Evolutionary conservation across 495 filamentous ascomycete genomes (phyloP), one percentile per base, ranked within the genome.

Genomic region (Podospora bellae-mahoneyi): DNA sequence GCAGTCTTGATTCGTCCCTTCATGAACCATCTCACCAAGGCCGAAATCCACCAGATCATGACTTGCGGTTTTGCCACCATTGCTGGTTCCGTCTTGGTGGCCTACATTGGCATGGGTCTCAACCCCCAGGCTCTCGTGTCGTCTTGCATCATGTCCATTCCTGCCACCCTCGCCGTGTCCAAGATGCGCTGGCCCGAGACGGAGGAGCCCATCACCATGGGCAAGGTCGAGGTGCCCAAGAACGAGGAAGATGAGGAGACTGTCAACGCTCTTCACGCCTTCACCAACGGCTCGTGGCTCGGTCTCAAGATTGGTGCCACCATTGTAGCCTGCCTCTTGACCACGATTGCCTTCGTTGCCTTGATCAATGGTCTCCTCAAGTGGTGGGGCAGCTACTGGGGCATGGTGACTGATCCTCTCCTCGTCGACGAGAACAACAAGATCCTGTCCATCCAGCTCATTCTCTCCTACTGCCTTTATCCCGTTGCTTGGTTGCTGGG

Each of bases 71-170:
- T 86, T 69, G 84, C 85, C 27, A 88, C 87, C 23, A 88, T 88
- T 64, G 83, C 85, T 19, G 91, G 91, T 55, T 88, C 84, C 71
- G 92, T 97, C 30, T 79, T 97, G 19, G 87, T 94, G 32, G 91
- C 90, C 15, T 95, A 93, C 74, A 90, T 94, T 66, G 79, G 83
- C 15, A 87, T 97, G 73, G 92, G 92, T 39, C 82, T 96, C 64
- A 93, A 90, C 75, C 82, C 91, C 0, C 88, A 94, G 74, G 93
- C 93, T 3, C 84, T 97, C n/a, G 88, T 97, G 60, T 95, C 91
- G n/a, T 90, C 90, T 54, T 92, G 90, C 73, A 91, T 97, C 71
- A 97, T 97, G 93, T 91, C 88, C 61, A 97, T 97, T 69, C 93
- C 93, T 0, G 92, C 92, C 0, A 94, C 91, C 2, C 83, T 97